Evolutionary conservation across 495 filamentous ascomycete species (phyloP).

Genomic region (Penicillium arizonense): DNA sequence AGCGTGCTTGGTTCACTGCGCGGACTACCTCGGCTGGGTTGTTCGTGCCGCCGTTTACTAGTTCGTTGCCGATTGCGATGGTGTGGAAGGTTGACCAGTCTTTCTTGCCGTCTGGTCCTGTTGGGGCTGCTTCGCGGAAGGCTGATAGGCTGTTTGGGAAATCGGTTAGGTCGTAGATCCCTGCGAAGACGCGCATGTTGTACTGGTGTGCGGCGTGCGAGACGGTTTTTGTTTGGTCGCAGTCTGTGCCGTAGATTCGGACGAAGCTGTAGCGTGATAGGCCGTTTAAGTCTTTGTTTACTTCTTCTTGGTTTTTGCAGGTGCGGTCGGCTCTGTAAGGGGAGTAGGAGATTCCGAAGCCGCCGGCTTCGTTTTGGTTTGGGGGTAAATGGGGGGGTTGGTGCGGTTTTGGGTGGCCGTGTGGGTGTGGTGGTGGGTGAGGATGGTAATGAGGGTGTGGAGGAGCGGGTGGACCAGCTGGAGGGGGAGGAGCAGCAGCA

Average conservation of each 20-base stretch:
- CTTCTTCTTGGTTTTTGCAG: conserved; percentile 65
- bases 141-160: conserved; percentile 50
- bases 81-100: conserved; percentile 69
- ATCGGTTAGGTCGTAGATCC: conserved; percentile 64
- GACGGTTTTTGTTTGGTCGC: conserved; percentile 64
- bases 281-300: conserved; percentile 61
- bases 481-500: too few relatives aligned
- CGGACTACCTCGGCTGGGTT: conserved; percentile 48
- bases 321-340: conserved; percentile 64
- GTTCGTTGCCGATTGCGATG: conserved; percentile 77
- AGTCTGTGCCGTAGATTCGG: conserved; percentile 81
- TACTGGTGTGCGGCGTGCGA: conserved; percentile 55
- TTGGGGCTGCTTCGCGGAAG: conserved; percentile 55
- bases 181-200: conserved; percentile 68
- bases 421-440: conserved; percentile 7
- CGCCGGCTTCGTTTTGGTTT: background rate
- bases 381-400: background rate
- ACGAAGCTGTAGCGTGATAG: conserved; percentile 55
- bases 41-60: conserved; percentile 63
- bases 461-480: background rate
- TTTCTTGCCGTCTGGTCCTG: conserved; percentile 20
- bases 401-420: conserved; percentile 1
- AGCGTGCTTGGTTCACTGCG: conserved; percentile 56
- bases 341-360: conserved; percentile 66
- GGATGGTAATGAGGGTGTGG: background rate